Base-by-base conservation (phyloP, 345 rosid species). In the Citrus maxima region DNA sequence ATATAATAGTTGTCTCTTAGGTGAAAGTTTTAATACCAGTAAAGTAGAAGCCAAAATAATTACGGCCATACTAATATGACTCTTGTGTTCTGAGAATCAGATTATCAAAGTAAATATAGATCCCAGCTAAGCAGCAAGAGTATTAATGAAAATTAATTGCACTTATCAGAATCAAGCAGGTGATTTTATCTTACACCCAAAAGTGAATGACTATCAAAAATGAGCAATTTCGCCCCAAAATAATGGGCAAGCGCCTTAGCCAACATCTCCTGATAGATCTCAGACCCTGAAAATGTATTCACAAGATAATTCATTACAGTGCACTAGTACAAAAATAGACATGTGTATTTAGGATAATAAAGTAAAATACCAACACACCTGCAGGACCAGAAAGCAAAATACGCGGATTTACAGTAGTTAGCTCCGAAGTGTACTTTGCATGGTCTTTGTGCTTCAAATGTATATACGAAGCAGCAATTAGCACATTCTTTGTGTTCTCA, bases 331-430 rank as follows among this genome's bases (percentile, higher is more conserved):
- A 75, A 35, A 30, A 61, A 35, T 49, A n/a, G 27, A 38, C 25
- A 42, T n/a, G 35, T 18, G 55, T 25, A 35, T 32, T 49, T 65
- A 13, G 61, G 10, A 28, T 65, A 69, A 70, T 55, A 22, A 67
- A 42, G 35, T 19, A 69, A 22, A 75, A 35, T 7, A 75, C 55
- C 25, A 74, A 79, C 91, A 35, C 35, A 95, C 98, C 98, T 83
- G 97, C 92, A 32, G 98, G 98, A 67, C 98, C 97, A 78, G 98
- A 95, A 37, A 95, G 94, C 89, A 95, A 86, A 80, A 95, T 93
- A 75, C 95, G 88, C 28, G 98, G 98, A 80, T 89, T 88, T 67
- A 95, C 87, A 67, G 93, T 87, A 42, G 89, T 80, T 72, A 95
- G 89, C 12, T 92, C 90, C 66, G 93, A 87, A 46, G 97, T 87